Evolutionary conservation across 306 rosid genomes (phyloP), one percentile per base, ranked within the genome.

Genomic region (Hippophae gyantsensis): DNA sequence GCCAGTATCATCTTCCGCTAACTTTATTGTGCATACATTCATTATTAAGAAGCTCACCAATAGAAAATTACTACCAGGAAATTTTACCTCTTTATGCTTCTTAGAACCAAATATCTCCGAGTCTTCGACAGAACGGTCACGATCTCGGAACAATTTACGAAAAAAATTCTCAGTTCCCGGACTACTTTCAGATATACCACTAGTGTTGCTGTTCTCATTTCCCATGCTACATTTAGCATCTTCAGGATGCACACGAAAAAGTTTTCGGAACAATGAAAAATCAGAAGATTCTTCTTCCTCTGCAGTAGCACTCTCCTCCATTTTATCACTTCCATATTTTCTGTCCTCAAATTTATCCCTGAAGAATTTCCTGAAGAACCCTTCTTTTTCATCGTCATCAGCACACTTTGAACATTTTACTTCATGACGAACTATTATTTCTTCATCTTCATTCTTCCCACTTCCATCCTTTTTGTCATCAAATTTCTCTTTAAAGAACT

Each of bases 201-300:
- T 66, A 7, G 60, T 44, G 25, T 61, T 79, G 60, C 11, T 78
- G 62, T 25, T 81, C 67, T 82, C 96, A 84, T 65, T 81, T 65
- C 77, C 59, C 45, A 64, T 73, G 61, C 65, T 72, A 67, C 69
- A 66, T 79, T 90, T 85, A 57, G 74, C 79, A 58, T 87, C 96
- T 65, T 85, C 95, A 9, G 96, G 95, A 72, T 88, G 99, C 78
- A 88, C 93, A 23, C 99, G 95, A 58, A 90, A 90, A 69, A 83
- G 63, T 74, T 77, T 81, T 52, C 84, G 87, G 67, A 90, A 78
- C 78, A 90, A 67, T 18, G 95, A 81, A 72, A 83, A 83, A 25
- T 90, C 96, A 57, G 90, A 85, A 72, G 76, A 74, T 64, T 90
- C 97, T 63, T 83, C 96, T 60, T 85, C 92, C 72, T 90, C 96